phyloP scores from a whole-genome alignment of 2,329 filamentous ascomycete species.

The Alternaria brassicicola region DNA sequence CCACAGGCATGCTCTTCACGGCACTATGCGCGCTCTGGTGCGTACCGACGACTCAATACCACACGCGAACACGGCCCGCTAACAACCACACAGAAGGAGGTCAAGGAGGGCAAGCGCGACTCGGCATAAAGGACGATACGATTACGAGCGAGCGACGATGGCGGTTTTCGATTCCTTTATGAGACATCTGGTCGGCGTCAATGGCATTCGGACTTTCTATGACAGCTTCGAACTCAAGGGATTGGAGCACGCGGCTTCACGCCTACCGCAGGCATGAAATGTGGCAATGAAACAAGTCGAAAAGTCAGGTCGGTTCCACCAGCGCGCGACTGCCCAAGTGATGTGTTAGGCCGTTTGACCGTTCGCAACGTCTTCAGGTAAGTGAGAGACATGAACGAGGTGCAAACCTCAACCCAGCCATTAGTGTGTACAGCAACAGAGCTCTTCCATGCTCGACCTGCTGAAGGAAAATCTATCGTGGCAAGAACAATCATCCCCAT shows the following conservation, averaged over 20 bases:
- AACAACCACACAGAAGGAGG: slow-evolving; percentile 77
- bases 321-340: slow-evolving; percentile 29
- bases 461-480: slow-evolving; percentile 71
- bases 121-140: slow-evolving; percentile 66
- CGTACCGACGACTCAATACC: slow-evolving; percentile 47
- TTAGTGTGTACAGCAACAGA: slow-evolving; percentile 74
- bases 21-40: slow-evolving; percentile 97
- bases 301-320: slow-evolving; percentile 36
- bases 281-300: slow-evolving; percentile 48
- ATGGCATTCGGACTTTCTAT: slow-evolving; percentile 50
- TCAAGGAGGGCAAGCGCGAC: slow-evolving; percentile 94
- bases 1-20: slow-evolving; percentile 99
- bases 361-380: slow-evolving; percentile 6
- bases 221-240: slow-evolving; percentile 45
- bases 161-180: slow-evolving; percentile 48
- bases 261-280: slow-evolving; percentile 45
- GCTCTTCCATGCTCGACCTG: slow-evolving; percentile 64
- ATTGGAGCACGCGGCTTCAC: slow-evolving; percentile 37
- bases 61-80: slow-evolving; percentile 19
- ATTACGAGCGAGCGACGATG: slow-evolving; percentile 42
- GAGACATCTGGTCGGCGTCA: slow-evolving; percentile 51
- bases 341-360: slow-evolving; percentile 22
- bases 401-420: slow-evolving; percentile 53
- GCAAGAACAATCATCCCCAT: slow-evolving; percentile 62
- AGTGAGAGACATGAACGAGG: slow-evolving; percentile 20